A percentile compares a stretch with the other conserved stretches of the same genome.
These are phyloP conservation scores for Pythium apleroticum DNA, from an alignment of 352 stramenopile species.

Conservation along the genomic window DNA sequence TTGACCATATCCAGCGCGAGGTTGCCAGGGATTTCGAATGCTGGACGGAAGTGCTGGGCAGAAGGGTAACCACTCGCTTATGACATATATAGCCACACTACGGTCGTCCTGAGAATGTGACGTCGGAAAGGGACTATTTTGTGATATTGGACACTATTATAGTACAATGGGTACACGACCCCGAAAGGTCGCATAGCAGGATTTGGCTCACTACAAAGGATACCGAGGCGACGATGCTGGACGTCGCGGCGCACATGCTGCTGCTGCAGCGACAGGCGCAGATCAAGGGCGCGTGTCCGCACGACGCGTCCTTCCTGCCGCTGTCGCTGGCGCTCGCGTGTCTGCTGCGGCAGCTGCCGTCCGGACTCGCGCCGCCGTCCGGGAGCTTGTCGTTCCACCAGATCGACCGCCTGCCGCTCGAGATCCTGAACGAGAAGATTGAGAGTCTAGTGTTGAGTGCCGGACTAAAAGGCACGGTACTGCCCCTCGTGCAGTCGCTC, in stretches of 20 bases:
- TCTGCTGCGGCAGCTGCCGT: conserved; percentile 45
- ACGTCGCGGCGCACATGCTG: conserved; percentile 45
- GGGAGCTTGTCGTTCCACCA: conserved; percentile 41
- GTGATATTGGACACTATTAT: background rate
- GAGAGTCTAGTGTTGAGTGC: conserved; percentile 2
- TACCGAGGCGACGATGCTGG: conserved; percentile 46
- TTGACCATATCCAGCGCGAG: conserved; percentile 15
- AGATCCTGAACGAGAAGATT: conserved; percentile 33
- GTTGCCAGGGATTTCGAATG: background rate
- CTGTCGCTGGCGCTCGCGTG: conserved; percentile 48
- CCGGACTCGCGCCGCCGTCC: conserved; percentile 36
- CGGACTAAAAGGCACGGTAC: background rate
- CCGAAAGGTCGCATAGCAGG: background rate
- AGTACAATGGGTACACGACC: conserved; percentile 4
- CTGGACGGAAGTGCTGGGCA: background rate
- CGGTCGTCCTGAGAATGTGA: background rate
- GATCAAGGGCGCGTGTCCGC: conserved; percentile 38
- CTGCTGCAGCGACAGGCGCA: conserved; percentile 49
- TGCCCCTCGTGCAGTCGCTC: conserved; percentile 33
- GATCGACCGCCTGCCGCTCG: conserved; percentile 40
- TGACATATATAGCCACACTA: background rate
- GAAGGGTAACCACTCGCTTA: too few relatives aligned
- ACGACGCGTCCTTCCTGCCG: conserved; percentile 53
- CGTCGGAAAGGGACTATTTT: too few relatives aligned
- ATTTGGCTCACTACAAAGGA: background rate